Evolutionary conservation across 768 basidiomycete species (phyloP).

Genomic region (Termitomyces sp.): DNA sequence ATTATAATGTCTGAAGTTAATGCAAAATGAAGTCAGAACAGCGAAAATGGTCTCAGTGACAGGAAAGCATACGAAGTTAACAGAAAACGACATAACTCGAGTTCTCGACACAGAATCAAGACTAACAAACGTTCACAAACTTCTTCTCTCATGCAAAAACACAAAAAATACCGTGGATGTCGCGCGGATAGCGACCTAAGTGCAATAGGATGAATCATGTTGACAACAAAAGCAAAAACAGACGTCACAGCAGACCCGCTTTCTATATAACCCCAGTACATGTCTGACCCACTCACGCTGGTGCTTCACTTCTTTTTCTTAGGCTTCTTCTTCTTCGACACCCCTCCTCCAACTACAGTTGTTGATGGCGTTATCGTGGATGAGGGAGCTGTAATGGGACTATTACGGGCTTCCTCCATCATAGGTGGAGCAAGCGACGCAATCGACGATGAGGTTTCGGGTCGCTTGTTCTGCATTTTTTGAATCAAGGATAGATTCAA

Average conservation of each 20-base stretch:
- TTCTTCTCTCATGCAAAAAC: neutral
- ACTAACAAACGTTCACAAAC: neutral
- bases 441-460: constrained; percentile 24
- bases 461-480: constrained; percentile 72
- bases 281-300: neutral
- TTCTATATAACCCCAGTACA: neutral
- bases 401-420: constrained; percentile 18
- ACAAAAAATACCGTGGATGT: neutral
- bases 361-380: constrained; percentile 26
- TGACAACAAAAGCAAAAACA: constrained; percentile 5
- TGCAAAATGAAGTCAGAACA: neutral
- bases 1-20: neutral
- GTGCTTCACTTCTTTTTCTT: constrained; percentile 66
- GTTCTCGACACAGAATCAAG: neutral
- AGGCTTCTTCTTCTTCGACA: constrained; percentile 73
- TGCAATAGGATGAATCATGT: neutral
- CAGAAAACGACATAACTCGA: neutral
- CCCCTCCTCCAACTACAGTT: constrained; percentile 45
- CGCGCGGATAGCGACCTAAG: constrained; percentile 4
- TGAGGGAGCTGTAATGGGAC: constrained; percentile 23
- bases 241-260: constrained; percentile 1
- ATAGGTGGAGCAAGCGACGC: constrained; percentile 16
- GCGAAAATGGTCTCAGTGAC: neutral
- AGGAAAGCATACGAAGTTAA: neutral
- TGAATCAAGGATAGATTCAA: constrained; percentile 83